A percentile compares a stretch with the other conserved stretches of the same genome.
Conservation (phyloP, 2,329 filamentous ascomycete species). For the Dothistroma septosporum region DNA sequence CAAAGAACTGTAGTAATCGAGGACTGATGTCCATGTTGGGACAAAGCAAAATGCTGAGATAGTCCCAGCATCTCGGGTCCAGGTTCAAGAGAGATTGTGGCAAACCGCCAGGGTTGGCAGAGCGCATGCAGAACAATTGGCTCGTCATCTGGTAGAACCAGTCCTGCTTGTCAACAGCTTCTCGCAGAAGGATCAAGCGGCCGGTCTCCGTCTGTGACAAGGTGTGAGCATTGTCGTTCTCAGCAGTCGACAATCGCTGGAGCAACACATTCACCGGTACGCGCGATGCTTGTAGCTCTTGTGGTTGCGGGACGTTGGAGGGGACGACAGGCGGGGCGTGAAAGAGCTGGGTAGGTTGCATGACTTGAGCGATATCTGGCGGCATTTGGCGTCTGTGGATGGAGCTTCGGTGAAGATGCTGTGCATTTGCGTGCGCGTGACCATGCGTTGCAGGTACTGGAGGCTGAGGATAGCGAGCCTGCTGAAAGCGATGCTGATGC, state of each 20-base stretch:
- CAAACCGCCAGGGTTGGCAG: constrained; percentile 37
- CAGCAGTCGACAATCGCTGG: constrained; percentile 3
- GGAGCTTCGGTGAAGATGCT: neutral
- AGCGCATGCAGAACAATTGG: constrained; percentile 60
- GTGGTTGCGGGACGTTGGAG: neutral
- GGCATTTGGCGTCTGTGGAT: neutral
- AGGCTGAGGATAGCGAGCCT: neutral
- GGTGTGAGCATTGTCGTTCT: neutral
- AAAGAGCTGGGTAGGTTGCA: constrained; percentile 1
- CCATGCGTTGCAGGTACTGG: neutral
- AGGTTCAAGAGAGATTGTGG: constrained; percentile 39
- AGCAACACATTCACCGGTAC: constrained; percentile 10
- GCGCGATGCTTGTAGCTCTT: constrained; percentile 9
- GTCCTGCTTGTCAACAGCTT: constrained; percentile 57
- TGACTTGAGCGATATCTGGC: neutral
- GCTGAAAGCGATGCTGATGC: neutral
- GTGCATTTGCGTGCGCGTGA: neutral
- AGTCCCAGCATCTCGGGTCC: constrained; percentile 27
- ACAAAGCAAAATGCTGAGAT: constrained; percentile 45
- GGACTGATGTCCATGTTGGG: constrained; percentile 42
- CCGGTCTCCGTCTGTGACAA: constrained; percentile 18
- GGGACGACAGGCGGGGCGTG: constrained; percentile 1
- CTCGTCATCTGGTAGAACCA: constrained; percentile 62
- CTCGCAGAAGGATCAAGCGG: constrained; percentile 53
- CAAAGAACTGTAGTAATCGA: constrained; percentile 44